A percentile compares a stretch with the other conserved stretches of the same genome.
These are phyloP conservation scores for Flaveria trinervia DNA, from an alignment of 129 eudicot species.

Conservation along the genomic window DNA sequence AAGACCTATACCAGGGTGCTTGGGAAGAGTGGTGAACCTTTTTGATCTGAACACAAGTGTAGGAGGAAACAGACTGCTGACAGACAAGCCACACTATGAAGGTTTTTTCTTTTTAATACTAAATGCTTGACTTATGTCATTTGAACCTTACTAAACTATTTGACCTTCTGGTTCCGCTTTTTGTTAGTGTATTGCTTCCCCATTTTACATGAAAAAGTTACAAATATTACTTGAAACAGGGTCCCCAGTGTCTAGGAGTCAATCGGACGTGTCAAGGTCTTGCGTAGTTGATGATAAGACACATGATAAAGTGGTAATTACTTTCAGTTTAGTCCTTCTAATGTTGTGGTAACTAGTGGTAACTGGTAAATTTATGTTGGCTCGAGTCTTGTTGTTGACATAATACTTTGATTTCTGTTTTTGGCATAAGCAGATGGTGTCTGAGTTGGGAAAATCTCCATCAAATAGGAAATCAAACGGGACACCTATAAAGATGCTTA, in stretches of 20 bases:
- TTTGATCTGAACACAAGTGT: constrained; percentile 64
- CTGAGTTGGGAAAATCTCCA: constrained; percentile 45
- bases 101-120: constrained; percentile 37
- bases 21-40: constrained; percentile 85
- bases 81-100: constrained; percentile 73
- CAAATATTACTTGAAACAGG: constrained; percentile 42
- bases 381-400: constrained; percentile 19
- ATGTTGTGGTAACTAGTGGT: neutral
- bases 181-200: too few relatives aligned
- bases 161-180: neutral
- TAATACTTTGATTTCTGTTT: constrained; percentile 9
- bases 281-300: constrained; percentile 46
- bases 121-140: neutral
- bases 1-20: constrained; percentile 71
- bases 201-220: neutral
- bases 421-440: constrained; percentile 53
- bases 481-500: constrained; percentile 85
- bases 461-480: constrained; percentile 51
- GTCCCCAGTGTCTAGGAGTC: constrained; percentile 71
- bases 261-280: constrained; percentile 65
- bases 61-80: constrained; percentile 67
- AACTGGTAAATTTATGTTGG: neutral
- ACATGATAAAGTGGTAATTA: constrained; percentile 65
- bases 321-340: neutral
- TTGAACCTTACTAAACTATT: neutral